These are phyloP conservation scores for Malassezia restricta DNA, from an alignment of 1,284 basidiomycete species.

Conservation along the genomic window DNA sequence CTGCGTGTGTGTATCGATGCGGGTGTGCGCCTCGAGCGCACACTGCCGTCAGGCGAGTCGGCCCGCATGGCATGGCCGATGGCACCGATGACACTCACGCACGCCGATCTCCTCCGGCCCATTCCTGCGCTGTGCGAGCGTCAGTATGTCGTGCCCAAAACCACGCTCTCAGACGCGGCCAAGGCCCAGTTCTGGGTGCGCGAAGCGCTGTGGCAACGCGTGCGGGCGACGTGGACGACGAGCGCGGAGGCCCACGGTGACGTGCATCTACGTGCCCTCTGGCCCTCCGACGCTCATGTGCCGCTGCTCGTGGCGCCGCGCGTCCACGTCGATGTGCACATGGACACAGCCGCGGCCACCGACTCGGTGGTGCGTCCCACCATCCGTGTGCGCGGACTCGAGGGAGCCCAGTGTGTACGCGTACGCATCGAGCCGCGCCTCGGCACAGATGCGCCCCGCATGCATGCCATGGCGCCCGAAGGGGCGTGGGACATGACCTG, in stretches of 20 bases:
- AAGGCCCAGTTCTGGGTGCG: slow-evolving; percentile 85
- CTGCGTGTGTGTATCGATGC: slow-evolving; percentile 68
- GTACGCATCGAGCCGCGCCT: neutral
- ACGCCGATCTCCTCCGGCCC: slow-evolving; percentile 54
- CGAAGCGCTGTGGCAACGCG: slow-evolving; percentile 61
- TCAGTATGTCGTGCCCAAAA: slow-evolving; percentile 80
- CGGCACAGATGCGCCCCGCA: neutral
- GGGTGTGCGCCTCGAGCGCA: slow-evolving; percentile 46
- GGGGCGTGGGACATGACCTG: slow-evolving; percentile 12
- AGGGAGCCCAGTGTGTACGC: neutral
- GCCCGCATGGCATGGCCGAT: slow-evolving; percentile 68
- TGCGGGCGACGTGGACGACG: slow-evolving; percentile 61
- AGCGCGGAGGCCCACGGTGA: neutral
- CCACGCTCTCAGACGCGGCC: slow-evolving; percentile 55
- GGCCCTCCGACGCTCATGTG: neutral
- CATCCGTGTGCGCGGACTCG: neutral
- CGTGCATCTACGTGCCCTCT: slow-evolving; percentile 9
- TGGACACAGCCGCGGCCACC: neutral
- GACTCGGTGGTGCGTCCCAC: neutral
- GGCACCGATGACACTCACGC: slow-evolving; percentile 56
- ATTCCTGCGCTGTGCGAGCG: slow-evolving; percentile 67
- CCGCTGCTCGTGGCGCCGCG: neutral
- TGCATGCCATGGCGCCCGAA: slow-evolving; percentile 16
- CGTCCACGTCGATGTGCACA: neutral
- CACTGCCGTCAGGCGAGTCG: neutral